Conservation (phyloP, 768 basidiomycete species). For the Xerocomus spinulosus region DNA sequence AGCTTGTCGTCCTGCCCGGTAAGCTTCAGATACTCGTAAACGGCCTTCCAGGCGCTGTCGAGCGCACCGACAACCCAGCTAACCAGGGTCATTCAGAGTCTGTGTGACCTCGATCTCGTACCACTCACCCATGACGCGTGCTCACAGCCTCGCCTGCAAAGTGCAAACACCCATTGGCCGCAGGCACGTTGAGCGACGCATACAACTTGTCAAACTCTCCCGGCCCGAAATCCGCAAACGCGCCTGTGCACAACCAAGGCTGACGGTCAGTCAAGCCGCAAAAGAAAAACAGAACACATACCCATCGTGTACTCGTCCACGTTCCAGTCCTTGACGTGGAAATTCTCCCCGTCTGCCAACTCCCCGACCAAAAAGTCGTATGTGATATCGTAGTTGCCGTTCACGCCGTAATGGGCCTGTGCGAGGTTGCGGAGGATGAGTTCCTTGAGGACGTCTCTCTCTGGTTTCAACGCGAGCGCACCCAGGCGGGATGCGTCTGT, state of each 20-base stretch:
- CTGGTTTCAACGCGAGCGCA: constrained; percentile 24
- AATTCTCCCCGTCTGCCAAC: constrained; percentile 4
- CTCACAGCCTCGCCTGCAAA: constrained; percentile 16
- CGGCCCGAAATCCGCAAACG: constrained; percentile 39
- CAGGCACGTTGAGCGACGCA: constrained; percentile 28
- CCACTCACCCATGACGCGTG: constrained; percentile 14
- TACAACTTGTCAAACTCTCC: constrained; percentile 35
- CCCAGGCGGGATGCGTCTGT: constrained; percentile 37
- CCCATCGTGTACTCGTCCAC: constrained; percentile 32
- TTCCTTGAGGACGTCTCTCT: constrained; percentile 19
- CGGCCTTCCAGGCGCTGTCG: constrained; percentile 35
- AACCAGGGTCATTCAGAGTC: too few relatives aligned
- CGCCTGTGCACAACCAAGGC: constrained; percentile 25
- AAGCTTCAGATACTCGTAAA: constrained; percentile 28
- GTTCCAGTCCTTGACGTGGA: constrained; percentile 39
- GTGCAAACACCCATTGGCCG: constrained; percentile 17
- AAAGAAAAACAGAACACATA: constrained; percentile 6
- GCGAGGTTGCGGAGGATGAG: constrained; percentile 25
- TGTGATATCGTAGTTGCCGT: constrained; percentile 1
- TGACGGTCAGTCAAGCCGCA: not conserved
- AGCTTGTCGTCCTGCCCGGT: too few relatives aligned
- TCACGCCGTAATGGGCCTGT: constrained; percentile 13
- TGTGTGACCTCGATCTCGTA: not conserved
- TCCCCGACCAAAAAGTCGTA: constrained; percentile 19
- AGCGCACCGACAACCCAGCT: constrained; percentile 40